Percentiles rank a stretch among this genome's conserved stretches.
Conservation (phyloP, 495 filamentous ascomycete species). For the Penicillium atrosanguineum region DNA sequence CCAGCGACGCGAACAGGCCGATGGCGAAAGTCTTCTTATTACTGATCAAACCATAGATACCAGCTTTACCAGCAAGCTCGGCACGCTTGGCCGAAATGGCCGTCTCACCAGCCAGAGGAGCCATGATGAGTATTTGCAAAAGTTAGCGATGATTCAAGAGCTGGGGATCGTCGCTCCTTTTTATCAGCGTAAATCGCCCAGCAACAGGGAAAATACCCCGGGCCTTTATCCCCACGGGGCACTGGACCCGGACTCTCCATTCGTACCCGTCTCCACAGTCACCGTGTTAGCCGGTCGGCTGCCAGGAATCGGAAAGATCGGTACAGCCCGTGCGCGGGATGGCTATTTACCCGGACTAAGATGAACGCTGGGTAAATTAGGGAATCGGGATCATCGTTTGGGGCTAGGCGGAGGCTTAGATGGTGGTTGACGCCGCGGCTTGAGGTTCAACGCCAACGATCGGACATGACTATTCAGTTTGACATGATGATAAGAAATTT, state of each 20-base stretch:
- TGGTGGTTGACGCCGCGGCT: background rate
- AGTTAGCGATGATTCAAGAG: background rate
- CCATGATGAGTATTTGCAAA: slow-evolving; percentile 11
- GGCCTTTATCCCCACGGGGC: slow-evolving; percentile 9
- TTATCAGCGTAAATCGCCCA: background rate
- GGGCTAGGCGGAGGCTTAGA: background rate
- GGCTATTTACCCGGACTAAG: background rate
- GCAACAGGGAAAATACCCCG: background rate
- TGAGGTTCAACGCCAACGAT: background rate
- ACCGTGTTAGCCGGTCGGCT: background rate
- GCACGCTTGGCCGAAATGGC: slow-evolving; percentile 38
- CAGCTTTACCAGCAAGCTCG: slow-evolving; percentile 29
- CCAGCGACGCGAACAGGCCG: slow-evolving; percentile 34
- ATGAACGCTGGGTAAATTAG: background rate
- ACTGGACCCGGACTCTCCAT: background rate
- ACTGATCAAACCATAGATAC: slow-evolving; percentile 28
- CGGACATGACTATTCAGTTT: no score
- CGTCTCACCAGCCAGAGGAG: slow-evolving; percentile 17
- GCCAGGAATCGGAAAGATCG: background rate
- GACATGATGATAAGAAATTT: no score
- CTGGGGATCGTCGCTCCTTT: background rate
- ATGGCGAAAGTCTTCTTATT: slow-evolving; percentile 36
- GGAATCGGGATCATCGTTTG: no score
- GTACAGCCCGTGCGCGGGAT: background rate
- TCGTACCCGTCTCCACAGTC: background rate